Evolutionary conservation across 2,329 filamentous ascomycete genomes (phyloP).

Genomic region (Ascochyta viciae-villosae): DNA sequence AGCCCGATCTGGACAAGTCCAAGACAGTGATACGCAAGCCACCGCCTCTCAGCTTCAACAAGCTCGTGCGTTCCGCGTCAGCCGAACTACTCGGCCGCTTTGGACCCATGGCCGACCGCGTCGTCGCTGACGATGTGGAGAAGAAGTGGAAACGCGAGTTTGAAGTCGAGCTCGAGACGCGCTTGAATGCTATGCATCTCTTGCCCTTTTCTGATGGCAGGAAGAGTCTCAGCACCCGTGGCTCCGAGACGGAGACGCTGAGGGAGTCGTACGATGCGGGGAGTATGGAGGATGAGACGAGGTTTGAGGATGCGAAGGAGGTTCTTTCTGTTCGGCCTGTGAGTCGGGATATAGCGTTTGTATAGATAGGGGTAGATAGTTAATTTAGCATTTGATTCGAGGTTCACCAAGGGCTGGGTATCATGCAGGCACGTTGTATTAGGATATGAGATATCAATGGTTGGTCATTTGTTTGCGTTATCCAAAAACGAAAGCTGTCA

Average conservation of each 20-base stretch:
- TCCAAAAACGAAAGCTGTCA: too few relatives aligned
- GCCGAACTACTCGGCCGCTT: slow-evolving; percentile 23
- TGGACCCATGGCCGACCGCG: slow-evolving; percentile 19
- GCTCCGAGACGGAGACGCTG: slow-evolving; percentile 6
- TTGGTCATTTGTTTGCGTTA: too few relatives aligned
- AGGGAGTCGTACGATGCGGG: slow-evolving; percentile 3
- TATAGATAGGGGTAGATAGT: not conserved
- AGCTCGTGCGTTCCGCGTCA: slow-evolving; percentile 16
- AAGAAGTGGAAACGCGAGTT: slow-evolving; percentile 18
- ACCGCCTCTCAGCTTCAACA: not conserved
- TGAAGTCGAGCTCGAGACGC: slow-evolving; percentile 23
- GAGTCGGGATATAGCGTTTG: slow-evolving; percentile 1
- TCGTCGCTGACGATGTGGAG: slow-evolving; percentile 6
- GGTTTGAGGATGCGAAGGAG: slow-evolving; percentile 16
- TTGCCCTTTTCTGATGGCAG: slow-evolving; percentile 9
- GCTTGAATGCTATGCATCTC: slow-evolving; percentile 7
- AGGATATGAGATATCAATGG: too few relatives aligned
- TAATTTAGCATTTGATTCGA: too few relatives aligned
- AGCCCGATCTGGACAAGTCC: slow-evolving; percentile 16
- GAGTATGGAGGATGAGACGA: slow-evolving; percentile 6
- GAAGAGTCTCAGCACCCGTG: slow-evolving; percentile 4
- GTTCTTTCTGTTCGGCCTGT: not conserved
- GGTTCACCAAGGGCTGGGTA: too few relatives aligned
- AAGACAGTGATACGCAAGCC: not conserved
- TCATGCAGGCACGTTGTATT: too few relatives aligned